Evolutionary conservation across 768 basidiomycete genomes (phyloP), one percentile per base, ranked within the genome.

Genomic region (Amanita pseudoporphyria): DNA sequence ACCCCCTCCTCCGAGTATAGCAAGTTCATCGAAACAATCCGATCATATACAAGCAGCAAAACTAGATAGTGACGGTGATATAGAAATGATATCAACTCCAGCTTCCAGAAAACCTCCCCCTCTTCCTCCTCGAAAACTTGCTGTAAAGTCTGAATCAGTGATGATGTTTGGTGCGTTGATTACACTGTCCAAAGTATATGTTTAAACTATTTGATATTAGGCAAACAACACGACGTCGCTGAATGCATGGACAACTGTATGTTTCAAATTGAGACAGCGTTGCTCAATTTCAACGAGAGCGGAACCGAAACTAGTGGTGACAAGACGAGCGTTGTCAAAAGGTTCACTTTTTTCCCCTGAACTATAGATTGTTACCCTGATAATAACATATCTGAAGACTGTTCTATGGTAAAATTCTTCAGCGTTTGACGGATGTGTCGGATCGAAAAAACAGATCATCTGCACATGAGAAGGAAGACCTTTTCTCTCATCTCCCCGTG

Each of bases 181-280:
- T 39, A 7, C 7, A 7, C 42, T 2, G 21, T 36, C 51, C 13
- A 9, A 43, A 28, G 47, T 16, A 32, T 46, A 60, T 35, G 58
- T 30, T 30, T 43, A 41, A 53, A n/a, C 60, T 36, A 24, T 41
- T 52, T 51, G 6, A 18, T 18, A 2, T 6, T 31, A 91, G 93
- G 95, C 5, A 85, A 87, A 58, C 96, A 99, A 59, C 95, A 99
- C 60, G 96, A 99, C 62, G 94, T 98, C 10, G 85, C 95, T 0
- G 96, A 99, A 66, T 97, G 95, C 67, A 91, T 98, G 86, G 95
- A 98, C 66, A 98, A 98, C 59, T 94, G 94, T 70, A 87, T 99
- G 75, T 96, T 96, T 68, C 96, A 98, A 65, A 92, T 98, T 45
- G 96, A 99, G 65, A 86, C 90, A 3, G 93, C 92, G 1, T 63